These are phyloP conservation scores for Puccinia triticina DNA, from an alignment of 1,284 basidiomycete species.

Conservation along the genomic window DNA sequence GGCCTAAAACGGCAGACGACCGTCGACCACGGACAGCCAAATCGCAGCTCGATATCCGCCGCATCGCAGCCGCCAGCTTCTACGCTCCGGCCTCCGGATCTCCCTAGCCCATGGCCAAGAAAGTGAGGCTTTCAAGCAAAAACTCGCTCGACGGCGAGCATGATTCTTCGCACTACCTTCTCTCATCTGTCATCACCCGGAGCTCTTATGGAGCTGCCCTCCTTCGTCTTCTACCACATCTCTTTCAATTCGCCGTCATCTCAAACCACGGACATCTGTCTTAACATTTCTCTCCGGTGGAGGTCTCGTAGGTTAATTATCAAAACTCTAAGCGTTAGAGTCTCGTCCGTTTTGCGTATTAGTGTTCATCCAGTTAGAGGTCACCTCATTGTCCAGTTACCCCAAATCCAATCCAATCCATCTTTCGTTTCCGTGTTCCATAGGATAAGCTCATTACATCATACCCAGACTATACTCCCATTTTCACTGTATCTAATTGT, in stretches of 20 bases:
- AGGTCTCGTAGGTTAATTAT: neutral
- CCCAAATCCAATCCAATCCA: neutral
- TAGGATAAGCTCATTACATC: neutral
- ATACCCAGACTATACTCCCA: constrained; percentile 10
- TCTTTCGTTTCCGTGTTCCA: constrained; percentile 1
- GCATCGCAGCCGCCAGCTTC: constrained; percentile 49
- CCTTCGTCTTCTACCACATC: neutral
- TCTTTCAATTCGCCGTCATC: neutral
- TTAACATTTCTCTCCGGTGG: neutral
- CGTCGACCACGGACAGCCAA: constrained; percentile 47
- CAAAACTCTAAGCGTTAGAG: neutral
- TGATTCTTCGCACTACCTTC: neutral
- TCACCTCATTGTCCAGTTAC: neutral
- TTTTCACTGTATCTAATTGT: constrained; percentile 14
- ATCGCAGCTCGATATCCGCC: constrained; percentile 43
- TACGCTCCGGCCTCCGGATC: constrained; percentile 21
- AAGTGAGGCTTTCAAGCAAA: neutral
- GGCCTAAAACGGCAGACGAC: constrained; percentile 50
- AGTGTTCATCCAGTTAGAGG: neutral
- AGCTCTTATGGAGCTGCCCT: neutral
- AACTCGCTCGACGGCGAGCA: constrained; percentile 1
- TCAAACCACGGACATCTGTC: neutral
- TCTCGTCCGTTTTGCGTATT: neutral
- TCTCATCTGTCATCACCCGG: neutral
- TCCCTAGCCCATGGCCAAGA: neutral